Base-by-base conservation (phyloP, 306 rosid species). In the Dryas octopetala region DNA sequence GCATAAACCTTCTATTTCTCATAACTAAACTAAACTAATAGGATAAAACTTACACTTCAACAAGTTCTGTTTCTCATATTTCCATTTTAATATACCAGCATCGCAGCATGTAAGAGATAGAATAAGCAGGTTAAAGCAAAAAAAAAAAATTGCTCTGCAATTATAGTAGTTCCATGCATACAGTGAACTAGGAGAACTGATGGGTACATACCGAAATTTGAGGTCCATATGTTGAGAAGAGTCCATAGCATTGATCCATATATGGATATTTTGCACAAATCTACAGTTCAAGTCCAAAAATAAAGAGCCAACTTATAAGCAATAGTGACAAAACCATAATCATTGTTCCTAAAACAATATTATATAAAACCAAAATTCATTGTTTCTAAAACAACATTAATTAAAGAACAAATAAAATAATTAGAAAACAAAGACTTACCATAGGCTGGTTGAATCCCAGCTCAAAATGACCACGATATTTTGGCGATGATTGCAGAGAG, bases 371-470 rank as follows among this genome's bases (percentile, higher is more conserved):
- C 9, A 51, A 3, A 46, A 54, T 45, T 32, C 17, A 32, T 52
- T 9, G 38, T 17, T 51, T 49, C 13, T 68, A 57, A 23, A 16
- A 32, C 38, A 32, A 7, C 5, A 57, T 23, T 49, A 67, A 23
- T 51, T 62, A 40, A 59, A 69, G 58, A 46, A 54, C 45, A 54
- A 49, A 60, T 71, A 57, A 58, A 26, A 8, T 70, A 5, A 52
- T 51, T 43, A 57, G 63, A 78, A 80, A 46, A 51, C 68, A 38
- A 59, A 38, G n/a, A 47, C 73, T 60, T 81, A 91, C 98, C 98
- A 85, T 43, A 13, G 97, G 98, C 81, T 87, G 98, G 80, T 85
- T 68, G 71, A 93, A 88, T 73, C 98, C 97, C 8, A 91, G 88
- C 89, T 89, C 97, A 76, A 88, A 85, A 78, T 81, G 88, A 70